These are phyloP conservation scores for Parachaetomium inaequale DNA, from an alignment of 495 filamentous ascomycete genomes.

Conservation along the genomic window DNA sequence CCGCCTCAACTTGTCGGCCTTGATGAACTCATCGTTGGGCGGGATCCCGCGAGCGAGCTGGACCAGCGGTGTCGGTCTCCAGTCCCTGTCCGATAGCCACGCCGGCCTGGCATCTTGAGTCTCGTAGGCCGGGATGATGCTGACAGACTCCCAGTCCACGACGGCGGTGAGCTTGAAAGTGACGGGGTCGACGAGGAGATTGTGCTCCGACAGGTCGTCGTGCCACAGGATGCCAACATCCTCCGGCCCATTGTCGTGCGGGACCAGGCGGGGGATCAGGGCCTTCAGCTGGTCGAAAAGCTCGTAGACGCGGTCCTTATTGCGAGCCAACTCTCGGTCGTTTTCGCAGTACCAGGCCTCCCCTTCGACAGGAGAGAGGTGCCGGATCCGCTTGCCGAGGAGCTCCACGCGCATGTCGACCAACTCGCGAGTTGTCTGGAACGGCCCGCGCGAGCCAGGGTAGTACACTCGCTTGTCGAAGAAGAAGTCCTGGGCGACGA, in stretches of 20 bases:
- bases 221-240: conserved; percentile 23
- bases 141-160: conserved; percentile 39
- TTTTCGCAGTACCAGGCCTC: conserved; percentile 14
- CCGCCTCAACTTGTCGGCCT: conserved; percentile 3
- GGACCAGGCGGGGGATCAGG: conserved; percentile 8
- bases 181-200: conserved; percentile 25
- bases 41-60: not conserved
- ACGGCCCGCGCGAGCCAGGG: conserved; percentile 12
- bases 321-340: conserved; percentile 5
- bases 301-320: conserved; percentile 2
- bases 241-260: conserved; percentile 10
- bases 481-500: conserved; percentile 18
- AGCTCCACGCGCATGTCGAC: conserved; percentile 11
- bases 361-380: conserved; percentile 8
- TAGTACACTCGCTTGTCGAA: conserved; percentile 15
- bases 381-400: conserved; percentile 6
- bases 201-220: conserved; percentile 29
- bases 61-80: conserved; percentile 29
- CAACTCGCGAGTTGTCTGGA: conserved; percentile 7
- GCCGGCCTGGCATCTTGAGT: conserved; percentile 76
- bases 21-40: conserved; percentile 6
- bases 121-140: conserved; percentile 56
- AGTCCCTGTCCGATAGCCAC: conserved; percentile 62
- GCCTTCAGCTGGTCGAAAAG: conserved; percentile 12
- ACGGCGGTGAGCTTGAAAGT: conserved; percentile 27